These are phyloP conservation scores for Halenospora varia DNA, from an alignment of 495 filamentous ascomycete genomes.

Conservation along the genomic window DNA sequence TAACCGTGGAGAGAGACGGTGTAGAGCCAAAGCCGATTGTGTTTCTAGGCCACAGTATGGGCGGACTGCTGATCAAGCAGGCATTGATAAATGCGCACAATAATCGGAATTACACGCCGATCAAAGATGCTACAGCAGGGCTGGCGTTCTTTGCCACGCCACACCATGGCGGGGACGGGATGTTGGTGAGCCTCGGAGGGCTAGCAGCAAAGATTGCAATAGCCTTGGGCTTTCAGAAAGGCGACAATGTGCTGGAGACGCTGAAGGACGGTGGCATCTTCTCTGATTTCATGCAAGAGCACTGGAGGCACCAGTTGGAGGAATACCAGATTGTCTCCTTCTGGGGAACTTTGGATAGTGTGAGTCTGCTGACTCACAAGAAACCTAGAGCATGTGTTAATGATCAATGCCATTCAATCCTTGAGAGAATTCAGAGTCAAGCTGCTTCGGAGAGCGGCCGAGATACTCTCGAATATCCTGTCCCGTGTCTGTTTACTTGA, in stretches of 20 bases:
- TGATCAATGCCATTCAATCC: no score
- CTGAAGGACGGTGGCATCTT: slow-evolving; percentile 16
- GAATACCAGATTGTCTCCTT: slow-evolving; percentile 23
- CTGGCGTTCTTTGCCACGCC: slow-evolving; percentile 27
- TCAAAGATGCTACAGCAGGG: slow-evolving; percentile 5
- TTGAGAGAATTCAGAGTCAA: no score
- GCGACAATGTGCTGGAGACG: slow-evolving; percentile 17
- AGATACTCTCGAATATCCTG: no score
- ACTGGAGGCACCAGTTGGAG: slow-evolving; percentile 14
- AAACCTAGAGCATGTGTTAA: no score
- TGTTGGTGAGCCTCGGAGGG: slow-evolving; percentile 11
- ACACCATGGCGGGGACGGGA: slow-evolving; percentile 22
- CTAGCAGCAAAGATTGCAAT: slow-evolving; percentile 15
- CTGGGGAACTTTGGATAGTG: slow-evolving; percentile 15
- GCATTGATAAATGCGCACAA: slow-evolving; percentile 8
- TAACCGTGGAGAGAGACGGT: slow-evolving; percentile 19
- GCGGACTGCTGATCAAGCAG: slow-evolving; percentile 35
- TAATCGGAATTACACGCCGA: slow-evolving; percentile 1
- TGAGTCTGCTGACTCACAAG: slow-evolving; percentile 10
- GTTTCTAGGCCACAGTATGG: slow-evolving; percentile 37
- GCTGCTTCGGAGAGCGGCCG: no score
- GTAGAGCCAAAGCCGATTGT: slow-evolving; percentile 24
- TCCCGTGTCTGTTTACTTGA: no score
- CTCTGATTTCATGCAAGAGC: slow-evolving; percentile 17
- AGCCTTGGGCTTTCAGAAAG: slow-evolving; percentile 16